Evolutionary conservation across 192 early-diverging fungal genomes (phyloP).

Genomic region (Coemansia sp.): DNA sequence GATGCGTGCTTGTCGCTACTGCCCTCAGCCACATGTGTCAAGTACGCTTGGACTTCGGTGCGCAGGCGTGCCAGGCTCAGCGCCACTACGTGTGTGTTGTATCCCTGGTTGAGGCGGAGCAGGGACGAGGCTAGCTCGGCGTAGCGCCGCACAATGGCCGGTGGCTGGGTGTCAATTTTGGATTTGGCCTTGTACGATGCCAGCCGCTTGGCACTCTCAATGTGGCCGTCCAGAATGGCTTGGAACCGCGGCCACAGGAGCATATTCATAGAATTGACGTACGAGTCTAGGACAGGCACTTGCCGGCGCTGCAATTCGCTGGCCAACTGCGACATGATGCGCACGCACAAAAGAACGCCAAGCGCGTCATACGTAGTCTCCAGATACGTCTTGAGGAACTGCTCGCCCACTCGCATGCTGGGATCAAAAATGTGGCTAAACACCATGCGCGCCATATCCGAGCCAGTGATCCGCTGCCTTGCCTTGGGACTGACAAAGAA

Average conservation of each 20-base stretch:
- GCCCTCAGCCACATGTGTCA: slow-evolving; percentile 73
- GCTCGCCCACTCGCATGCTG: slow-evolving; percentile 47
- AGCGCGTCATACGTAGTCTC: slow-evolving; percentile 87
- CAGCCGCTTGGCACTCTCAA: slow-evolving; percentile 86
- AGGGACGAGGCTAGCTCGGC: slow-evolving; percentile 91
- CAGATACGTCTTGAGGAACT: slow-evolving; percentile 67
- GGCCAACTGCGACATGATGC: slow-evolving; percentile 81
- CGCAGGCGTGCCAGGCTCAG: slow-evolving; percentile 74
- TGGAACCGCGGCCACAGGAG: slow-evolving; percentile 89
- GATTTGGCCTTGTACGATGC: slow-evolving; percentile 60
- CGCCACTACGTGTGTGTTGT: slow-evolving; percentile 78
- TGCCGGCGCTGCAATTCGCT: slow-evolving; percentile 76
- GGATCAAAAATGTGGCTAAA: slow-evolving; percentile 92
- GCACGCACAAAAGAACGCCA: slow-evolving; percentile 85
- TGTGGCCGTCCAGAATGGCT: slow-evolving; percentile 83
- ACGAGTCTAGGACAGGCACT: slow-evolving; percentile 83
- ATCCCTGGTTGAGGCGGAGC: slow-evolving; percentile 84
- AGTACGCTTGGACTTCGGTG: slow-evolving; percentile 74
- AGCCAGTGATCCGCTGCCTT: slow-evolving; percentile 58
- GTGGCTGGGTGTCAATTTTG: slow-evolving; percentile 53
- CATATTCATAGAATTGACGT: slow-evolving; percentile 90
- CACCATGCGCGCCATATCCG: slow-evolving; percentile 65
- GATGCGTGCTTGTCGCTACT: slow-evolving; percentile 68
- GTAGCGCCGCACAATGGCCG: slow-evolving; percentile 70
- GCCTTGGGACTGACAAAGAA: slow-evolving; percentile 81